Evolutionary conservation across 805 yeast species (phyloP).

Genomic region (Myxozyma mucilagina): DNA sequence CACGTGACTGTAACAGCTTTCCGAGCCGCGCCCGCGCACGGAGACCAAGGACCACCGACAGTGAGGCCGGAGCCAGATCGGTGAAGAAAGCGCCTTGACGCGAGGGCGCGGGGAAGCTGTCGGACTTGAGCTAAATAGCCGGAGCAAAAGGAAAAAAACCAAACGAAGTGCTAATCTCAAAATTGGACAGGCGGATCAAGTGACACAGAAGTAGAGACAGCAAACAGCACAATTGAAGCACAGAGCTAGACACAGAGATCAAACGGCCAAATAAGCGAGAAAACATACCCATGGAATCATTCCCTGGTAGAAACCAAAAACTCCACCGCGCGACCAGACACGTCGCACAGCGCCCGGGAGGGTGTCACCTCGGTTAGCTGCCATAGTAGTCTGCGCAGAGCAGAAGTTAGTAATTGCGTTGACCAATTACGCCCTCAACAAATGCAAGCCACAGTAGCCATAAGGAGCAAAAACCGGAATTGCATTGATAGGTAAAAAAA

Average conservation of each 20-base stretch:
- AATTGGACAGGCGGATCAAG: too few species aligned
- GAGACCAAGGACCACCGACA: neutral
- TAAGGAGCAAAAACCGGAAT: neutral
- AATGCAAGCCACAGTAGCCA: neutral
- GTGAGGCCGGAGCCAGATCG: conserved; percentile 8
- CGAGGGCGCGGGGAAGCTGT: neutral
- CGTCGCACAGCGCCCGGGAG: conserved; percentile 66
- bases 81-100: neutral
- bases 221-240: neutral
- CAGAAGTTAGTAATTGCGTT: conserved; percentile 2
- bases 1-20: conserved; percentile 2
- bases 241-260: neutral
- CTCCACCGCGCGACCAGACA: conserved; percentile 93
- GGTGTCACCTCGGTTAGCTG: conserved; percentile 81
- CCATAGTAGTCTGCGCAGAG: conserved; percentile 82
- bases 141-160: neutral
- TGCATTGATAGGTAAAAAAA: neutral
- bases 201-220: neutral
- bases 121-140: neutral
- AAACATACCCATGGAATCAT: conserved; percentile 78
- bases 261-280: neutral
- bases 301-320: conserved; percentile 92
- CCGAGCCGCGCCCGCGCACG: neutral
- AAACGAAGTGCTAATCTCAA: neutral
- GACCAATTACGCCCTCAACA: neutral